phyloP scores from a whole-genome alignment of 371 early-diverging fungal genomes.

The Paraphysoderma sedebokerense region DNA sequence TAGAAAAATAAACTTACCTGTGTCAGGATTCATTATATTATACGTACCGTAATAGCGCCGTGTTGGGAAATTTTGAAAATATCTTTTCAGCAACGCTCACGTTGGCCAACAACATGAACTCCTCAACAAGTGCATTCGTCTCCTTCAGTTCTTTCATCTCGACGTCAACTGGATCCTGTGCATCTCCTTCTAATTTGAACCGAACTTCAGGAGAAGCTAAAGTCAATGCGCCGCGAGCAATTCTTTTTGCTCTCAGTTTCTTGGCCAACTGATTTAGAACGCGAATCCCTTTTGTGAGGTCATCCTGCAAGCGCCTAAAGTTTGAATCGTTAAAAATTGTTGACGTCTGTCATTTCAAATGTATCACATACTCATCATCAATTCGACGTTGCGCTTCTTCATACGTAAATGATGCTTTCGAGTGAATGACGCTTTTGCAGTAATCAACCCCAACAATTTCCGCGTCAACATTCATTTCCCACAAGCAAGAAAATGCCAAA shows the following conservation, averaged over 20 bases:
- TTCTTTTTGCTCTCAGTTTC: constrained; percentile 50
- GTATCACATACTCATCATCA: constrained; percentile 46
- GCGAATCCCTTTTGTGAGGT: constrained; percentile 66
- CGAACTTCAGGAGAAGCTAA: constrained; percentile 75
- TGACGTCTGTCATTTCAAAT: constrained; percentile 1
- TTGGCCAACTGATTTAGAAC: constrained; percentile 74
- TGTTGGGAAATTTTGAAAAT: constrained; percentile 23
- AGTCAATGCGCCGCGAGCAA: constrained; percentile 65
- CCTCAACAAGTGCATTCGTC: constrained; percentile 50
- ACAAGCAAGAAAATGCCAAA: constrained; percentile 63
- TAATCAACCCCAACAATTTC: constrained; percentile 56
- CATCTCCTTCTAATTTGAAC: constrained; percentile 69
- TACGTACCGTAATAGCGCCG: constrained; percentile 32
- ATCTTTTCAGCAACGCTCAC: constrained; percentile 32
- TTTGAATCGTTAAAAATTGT: background rate
- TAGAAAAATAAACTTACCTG: too few species aligned
- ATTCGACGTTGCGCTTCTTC: constrained; percentile 92
- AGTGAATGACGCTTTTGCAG: constrained; percentile 81
- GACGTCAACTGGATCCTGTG: constrained; percentile 69
- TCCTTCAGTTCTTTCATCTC: constrained; percentile 72
- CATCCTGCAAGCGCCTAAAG: constrained; percentile 47
- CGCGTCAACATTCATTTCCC: constrained; percentile 54
- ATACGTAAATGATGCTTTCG: constrained; percentile 89
- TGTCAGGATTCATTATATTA: background rate
- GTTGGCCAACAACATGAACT: constrained; percentile 61